Evolutionary conservation across 164 flowering plant species (phyloP).

Genomic region (Saururus chinensis): DNA sequence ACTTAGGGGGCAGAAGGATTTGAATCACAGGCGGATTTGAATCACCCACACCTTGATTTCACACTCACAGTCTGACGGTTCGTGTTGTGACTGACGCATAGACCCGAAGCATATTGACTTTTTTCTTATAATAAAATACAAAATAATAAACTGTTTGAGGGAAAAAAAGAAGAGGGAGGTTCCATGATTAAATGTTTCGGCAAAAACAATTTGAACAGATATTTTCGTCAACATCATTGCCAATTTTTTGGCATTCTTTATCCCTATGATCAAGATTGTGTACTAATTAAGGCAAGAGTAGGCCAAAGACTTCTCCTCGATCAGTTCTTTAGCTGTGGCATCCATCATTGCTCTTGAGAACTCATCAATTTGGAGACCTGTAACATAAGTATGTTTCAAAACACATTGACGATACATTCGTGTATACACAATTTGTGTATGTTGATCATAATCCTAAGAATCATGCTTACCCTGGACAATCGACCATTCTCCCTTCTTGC

Average conservation of each 20-base stretch:
- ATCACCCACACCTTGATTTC: too few species aligned
- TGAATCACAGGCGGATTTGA: too few species aligned
- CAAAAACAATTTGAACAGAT: too few species aligned
- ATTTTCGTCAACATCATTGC: neutral
- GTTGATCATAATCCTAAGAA: neutral
- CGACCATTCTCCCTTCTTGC: conserved; percentile 78
- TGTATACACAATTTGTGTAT: neutral
- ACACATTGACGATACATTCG: too few species aligned
- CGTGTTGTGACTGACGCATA: too few species aligned
- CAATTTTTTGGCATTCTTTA: neutral
- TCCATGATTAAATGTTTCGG: too few species aligned
- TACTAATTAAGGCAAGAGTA: conserved; percentile 48
- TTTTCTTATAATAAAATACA: too few species aligned
- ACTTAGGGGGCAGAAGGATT: too few species aligned
- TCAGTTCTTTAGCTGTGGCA: conserved; percentile 56
- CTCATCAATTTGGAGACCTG: conserved; percentile 75
- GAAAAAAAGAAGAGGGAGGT: too few species aligned
- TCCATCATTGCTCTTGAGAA: conserved; percentile 76
- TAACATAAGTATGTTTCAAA: neutral
- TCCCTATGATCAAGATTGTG: neutral
- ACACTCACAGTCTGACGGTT: too few species aligned
- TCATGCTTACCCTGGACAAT: conserved; percentile 59
- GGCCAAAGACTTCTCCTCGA: conserved; percentile 66
- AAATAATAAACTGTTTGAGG: too few species aligned
- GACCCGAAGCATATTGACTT: too few species aligned